Evolutionary conservation across 2,329 filamentous ascomycete species (phyloP).

Genomic region (Dothideomycetes sp.): DNA sequence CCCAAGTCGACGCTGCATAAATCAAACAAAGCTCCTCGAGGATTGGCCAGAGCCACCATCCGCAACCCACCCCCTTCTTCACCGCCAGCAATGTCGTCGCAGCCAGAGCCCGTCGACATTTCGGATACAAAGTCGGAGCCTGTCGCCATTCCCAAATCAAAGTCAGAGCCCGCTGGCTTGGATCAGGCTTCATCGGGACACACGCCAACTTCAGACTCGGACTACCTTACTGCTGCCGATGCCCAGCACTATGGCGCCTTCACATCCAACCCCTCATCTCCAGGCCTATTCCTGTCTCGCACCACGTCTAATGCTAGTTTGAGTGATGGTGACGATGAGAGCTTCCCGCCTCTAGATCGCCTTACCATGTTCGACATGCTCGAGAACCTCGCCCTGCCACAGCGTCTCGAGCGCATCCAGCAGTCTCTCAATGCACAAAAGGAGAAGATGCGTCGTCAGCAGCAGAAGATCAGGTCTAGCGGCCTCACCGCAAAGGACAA

Average conservation of each 20-base stretch:
- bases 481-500: constrained; percentile 74
- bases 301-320: constrained; percentile 31
- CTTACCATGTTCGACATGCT: constrained; percentile 87
- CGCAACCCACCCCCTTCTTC: not conserved
- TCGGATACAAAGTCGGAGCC: constrained; percentile 18
- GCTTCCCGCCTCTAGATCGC: constrained; percentile 78
- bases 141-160: constrained; percentile 16
- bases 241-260: constrained; percentile 23
- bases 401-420: constrained; percentile 85
- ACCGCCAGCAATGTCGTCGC: no score
- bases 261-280: constrained; percentile 31
- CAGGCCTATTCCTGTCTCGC: constrained; percentile 52
- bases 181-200: constrained; percentile 6
- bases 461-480: constrained; percentile 67
- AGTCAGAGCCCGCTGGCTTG: constrained; percentile 12
- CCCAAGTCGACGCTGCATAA: no score
- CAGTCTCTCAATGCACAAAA: constrained; percentile 72
- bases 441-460: constrained; percentile 73
- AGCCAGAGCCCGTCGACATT: no score
- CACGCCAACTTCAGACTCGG: constrained; percentile 13
- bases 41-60: not conserved
- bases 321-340: constrained; percentile 58
- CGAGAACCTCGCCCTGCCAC: constrained; percentile 81
- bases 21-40: not conserved
- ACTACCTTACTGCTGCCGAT: constrained; percentile 28